Percentiles rank a stretch among this genome's conserved stretches.
Evolutionary conservation across 164 flowering plant species (phyloP).

Genomic region (Aristolochia californica): DNA sequence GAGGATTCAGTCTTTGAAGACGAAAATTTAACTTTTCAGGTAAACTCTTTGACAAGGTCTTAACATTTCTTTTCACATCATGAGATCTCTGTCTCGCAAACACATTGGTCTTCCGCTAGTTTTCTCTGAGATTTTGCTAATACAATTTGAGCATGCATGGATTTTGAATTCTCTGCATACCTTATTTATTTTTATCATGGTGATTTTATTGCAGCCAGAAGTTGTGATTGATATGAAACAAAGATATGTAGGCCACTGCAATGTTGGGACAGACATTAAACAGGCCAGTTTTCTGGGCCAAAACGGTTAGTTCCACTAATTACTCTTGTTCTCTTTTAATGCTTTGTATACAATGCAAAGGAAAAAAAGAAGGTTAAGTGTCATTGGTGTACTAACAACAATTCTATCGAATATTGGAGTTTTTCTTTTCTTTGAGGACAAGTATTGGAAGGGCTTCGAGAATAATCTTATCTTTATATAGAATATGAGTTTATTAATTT

Average conservation of each 20-base stretch:
- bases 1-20: constrained; percentile 94
- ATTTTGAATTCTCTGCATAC: no score
- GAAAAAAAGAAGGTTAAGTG: not conserved
- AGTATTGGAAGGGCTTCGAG: no score
- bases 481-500: not conserved
- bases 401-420: not conserved
- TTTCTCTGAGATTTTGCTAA: no score
- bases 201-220: constrained; percentile 57
- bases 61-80: no score
- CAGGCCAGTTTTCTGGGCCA: constrained; percentile 96
- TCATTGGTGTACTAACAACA: not conserved
- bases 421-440: no score
- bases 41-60: constrained; percentile 7
- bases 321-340: not conserved
- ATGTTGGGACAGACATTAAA: constrained; percentile 93
- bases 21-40: constrained; percentile 50
- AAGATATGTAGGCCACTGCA: constrained; percentile 92
- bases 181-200: not conserved
- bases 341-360: not conserved
- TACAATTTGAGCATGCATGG: no score
- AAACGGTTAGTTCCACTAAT: constrained; percentile 37
- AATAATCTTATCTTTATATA: not conserved
- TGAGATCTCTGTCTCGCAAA: not conserved
- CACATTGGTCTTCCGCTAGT: not conserved
- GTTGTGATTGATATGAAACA: constrained; percentile 70